These are phyloP conservation scores for Cryptosporidium parvum DNA, from an alignment of 169 alveolate species.

Conservation along the genomic window DNA sequence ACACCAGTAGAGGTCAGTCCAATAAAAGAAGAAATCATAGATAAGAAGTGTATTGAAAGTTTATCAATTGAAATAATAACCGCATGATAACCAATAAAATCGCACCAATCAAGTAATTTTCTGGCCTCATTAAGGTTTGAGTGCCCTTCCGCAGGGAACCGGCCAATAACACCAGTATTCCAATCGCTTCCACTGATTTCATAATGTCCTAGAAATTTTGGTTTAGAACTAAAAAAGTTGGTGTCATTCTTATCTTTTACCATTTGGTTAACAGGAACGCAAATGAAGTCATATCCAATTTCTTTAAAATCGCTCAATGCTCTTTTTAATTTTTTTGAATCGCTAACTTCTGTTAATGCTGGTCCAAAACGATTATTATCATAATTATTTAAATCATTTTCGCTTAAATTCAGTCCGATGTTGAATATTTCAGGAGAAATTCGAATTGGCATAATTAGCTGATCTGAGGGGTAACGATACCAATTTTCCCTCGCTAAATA, in stretches of 20 bases:
- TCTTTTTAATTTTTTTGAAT: constrained; percentile 13
- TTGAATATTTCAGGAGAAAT: constrained; percentile 33
- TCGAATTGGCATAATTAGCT: constrained; percentile 22
- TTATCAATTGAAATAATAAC: constrained; percentile 5
- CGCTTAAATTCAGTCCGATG: constrained; percentile 30
- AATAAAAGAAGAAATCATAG: constrained; percentile 26
- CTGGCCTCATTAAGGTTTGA: neutral
- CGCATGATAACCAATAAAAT: constrained; percentile 71
- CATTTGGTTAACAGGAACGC: constrained; percentile 17
- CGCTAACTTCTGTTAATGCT: neutral
- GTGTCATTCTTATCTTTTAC: neutral
- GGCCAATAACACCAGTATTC: constrained; percentile 52
- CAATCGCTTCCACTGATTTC: constrained; percentile 29
- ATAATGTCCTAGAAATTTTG: constrained; percentile 24
- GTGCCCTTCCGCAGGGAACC: constrained; percentile 13
- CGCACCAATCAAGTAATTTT: constrained; percentile 43
- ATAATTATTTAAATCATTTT: neutral
- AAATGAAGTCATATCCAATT: constrained; percentile 61
- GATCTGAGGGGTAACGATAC: neutral
- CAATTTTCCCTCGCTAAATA: neutral
- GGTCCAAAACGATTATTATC: neutral
- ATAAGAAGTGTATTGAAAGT: constrained; percentile 12
- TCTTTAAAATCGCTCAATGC: neutral
- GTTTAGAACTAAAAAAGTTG: neutral
- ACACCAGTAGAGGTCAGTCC: neutral